Conservation (phyloP, 2,329 filamentous ascomycete genomes). For the Aspergillus flavus region DNA sequence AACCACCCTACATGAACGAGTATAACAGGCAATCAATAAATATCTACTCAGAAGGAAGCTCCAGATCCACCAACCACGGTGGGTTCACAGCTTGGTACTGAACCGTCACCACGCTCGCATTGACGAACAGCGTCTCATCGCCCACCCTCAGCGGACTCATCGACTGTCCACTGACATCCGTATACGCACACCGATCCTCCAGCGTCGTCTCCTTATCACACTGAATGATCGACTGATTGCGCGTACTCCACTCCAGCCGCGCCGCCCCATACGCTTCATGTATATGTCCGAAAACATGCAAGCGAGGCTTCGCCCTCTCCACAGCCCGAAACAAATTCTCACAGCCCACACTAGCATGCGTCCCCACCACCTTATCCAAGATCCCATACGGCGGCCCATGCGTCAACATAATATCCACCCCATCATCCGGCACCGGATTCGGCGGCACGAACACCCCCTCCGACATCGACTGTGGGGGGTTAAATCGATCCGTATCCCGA, state of each 20-base stretch:
- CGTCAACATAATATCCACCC: constrained; percentile 61
- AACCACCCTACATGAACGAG: background rate
- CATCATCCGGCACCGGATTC: constrained; percentile 48
- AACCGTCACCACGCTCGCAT: constrained; percentile 59
- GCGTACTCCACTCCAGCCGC: constrained; percentile 32
- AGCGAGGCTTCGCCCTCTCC: constrained; percentile 51
- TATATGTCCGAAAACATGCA: constrained; percentile 68
- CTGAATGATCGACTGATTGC: constrained; percentile 20
- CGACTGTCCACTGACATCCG: constrained; percentile 36
- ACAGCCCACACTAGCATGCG: constrained; percentile 54
- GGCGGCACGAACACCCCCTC: constrained; percentile 23
- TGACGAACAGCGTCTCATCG: constrained; percentile 59
- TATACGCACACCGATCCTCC: constrained; percentile 34
- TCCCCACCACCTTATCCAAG: constrained; percentile 47
- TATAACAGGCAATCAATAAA: no score
- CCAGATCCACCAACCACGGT: constrained; percentile 60
- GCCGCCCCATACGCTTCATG: constrained; percentile 57
- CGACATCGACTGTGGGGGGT: constrained; percentile 33
- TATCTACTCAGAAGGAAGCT: constrained; percentile 38
- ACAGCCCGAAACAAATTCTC: constrained; percentile 56
- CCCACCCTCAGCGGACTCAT: constrained; percentile 43
- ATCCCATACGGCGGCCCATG: constrained; percentile 60
- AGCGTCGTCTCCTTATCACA: constrained; percentile 32
- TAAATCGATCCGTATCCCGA: constrained; percentile 55
- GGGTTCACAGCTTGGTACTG: constrained; percentile 53